These are phyloP conservation scores for Colletotrichum sp. DNA, from an alignment of 2,329 filamentous ascomycete genomes.

Conservation along the genomic window DNA sequence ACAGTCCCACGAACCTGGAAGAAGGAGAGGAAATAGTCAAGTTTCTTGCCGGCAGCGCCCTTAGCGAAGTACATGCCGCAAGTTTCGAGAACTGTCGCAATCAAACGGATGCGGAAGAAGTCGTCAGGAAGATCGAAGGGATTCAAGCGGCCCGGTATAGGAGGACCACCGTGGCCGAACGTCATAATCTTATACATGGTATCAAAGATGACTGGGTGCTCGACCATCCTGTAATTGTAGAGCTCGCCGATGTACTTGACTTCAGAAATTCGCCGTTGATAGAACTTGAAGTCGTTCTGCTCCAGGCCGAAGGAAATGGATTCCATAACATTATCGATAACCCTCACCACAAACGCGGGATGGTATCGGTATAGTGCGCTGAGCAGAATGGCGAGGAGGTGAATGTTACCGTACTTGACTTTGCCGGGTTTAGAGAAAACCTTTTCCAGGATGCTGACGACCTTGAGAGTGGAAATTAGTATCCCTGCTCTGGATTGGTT, in stretches of 20 bases:
- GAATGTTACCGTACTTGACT: conserved; percentile 96
- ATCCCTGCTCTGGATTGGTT: background rate
- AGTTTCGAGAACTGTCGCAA: conserved; percentile 89
- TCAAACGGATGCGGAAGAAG: conserved; percentile 91
- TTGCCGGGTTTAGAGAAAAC: conserved; percentile 96
- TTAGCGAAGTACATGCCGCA: conserved; percentile 97
- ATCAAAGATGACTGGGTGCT: conserved; percentile 95
- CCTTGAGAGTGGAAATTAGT: conserved; percentile 34
- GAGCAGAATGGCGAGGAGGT: conserved; percentile 88
- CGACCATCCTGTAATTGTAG: conserved; percentile 97
- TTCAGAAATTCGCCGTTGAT: conserved; percentile 91
- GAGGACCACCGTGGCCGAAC: conserved; percentile 88
- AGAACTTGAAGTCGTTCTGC: conserved; percentile 96
- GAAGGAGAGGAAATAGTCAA: conserved; percentile 96
- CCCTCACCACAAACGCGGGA: conserved; percentile 85
- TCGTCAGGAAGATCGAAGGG: conserved; percentile 89
- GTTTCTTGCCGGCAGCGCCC: conserved; percentile 91
- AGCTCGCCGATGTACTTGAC: conserved; percentile 96
- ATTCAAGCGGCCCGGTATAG: conserved; percentile 77
- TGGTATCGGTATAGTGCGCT: conserved; percentile 92
- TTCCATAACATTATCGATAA: conserved; percentile 92
- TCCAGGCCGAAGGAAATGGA: conserved; percentile 87
- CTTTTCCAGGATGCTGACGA: conserved; percentile 81
- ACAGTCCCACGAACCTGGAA: conserved; percentile 69
- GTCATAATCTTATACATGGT: conserved; percentile 93